Evolutionary conservation across 75 land plant species (phyloP), one percentile per base, ranked within the genome.

Genomic region (Selaginella moellendorffii): DNA sequence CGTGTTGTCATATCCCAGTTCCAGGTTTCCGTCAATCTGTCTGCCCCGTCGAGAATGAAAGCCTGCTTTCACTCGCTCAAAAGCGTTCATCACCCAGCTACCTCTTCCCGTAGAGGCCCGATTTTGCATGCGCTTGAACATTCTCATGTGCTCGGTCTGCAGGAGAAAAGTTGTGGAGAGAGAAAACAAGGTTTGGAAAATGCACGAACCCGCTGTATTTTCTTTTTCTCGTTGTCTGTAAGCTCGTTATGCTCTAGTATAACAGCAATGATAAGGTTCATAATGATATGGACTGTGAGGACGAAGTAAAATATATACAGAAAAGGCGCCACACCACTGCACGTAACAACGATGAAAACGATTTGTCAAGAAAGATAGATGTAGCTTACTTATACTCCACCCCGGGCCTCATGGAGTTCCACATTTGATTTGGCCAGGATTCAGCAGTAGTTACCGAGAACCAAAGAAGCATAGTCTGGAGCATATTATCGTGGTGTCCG

Each of bases 141-240:
- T 60, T 62, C 67, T 72, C 53, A 72, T 25, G 30, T 72, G 62
- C 28, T 72, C 75, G 12, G 62, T 30, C 75, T 72, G 71, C n/a
- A n/a, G n/a, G n/a, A n/a, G n/a, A n/a, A n/a, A n/a, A n/a, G n/a
- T n/a, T n/a, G n/a, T n/a, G n/a, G n/a, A n/a, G n/a, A n/a, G n/a
- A n/a, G n/a, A n/a, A n/a, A n/a, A n/a, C n/a, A n/a, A n/a, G n/a
- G n/a, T n/a, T n/a, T n/a, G n/a, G n/a, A n/a, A n/a, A n/a, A n/a
- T n/a, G n/a, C n/a, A n/a, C 20, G 2, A 60, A 74, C 76, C 72
- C 69, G 68, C 60, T 74, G 76, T 29, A 74, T 74, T 24, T 74
- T 53, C 30, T 74, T 74, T 26, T 74, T 74, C 42, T 69, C 72
- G 24, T 54, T 36, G 29, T 74, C 76, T 17, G 72, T 52, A 23